These are phyloP conservation scores for Diaporthe sp. DNA, from an alignment of 2,329 filamentous ascomycete genomes.

Conservation along the genomic window DNA sequence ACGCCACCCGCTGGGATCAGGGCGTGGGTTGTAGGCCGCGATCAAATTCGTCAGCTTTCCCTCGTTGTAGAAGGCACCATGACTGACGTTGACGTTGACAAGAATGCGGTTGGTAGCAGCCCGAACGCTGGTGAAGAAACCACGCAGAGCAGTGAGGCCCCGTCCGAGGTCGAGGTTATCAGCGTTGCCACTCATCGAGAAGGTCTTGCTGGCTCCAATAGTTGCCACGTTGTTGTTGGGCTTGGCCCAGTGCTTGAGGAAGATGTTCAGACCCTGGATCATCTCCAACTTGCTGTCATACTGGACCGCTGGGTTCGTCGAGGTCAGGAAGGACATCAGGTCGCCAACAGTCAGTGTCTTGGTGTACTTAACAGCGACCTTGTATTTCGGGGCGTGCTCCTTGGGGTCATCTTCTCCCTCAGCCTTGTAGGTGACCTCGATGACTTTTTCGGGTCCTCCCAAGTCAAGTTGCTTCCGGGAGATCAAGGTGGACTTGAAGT, in stretches of 20 bases:
- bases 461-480: slow-evolving; percentile 39
- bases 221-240: slow-evolving; percentile 38
- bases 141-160: slow-evolving; percentile 45
- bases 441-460: slow-evolving; percentile 8
- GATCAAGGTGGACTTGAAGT: slow-evolving; percentile 48
- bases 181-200: slow-evolving; percentile 35
- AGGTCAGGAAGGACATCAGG: slow-evolving; percentile 43
- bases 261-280: slow-evolving; percentile 80
- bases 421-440: slow-evolving; percentile 40
- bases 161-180: slow-evolving; percentile 39
- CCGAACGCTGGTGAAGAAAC: slow-evolving; percentile 48
- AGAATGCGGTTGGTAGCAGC: slow-evolving; percentile 47
- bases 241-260: slow-evolving; percentile 56
- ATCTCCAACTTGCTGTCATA: slow-evolving; percentile 50
- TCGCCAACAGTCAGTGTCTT: slow-evolving; percentile 40
- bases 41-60: slow-evolving; percentile 38
- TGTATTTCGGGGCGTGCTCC: slow-evolving; percentile 36
- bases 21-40: slow-evolving; percentile 33
- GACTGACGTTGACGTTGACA: slow-evolving; percentile 49
- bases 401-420: slow-evolving; percentile 45
- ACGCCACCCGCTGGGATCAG: slow-evolving; percentile 20
- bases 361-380: slow-evolving; percentile 39
- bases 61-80: slow-evolving; percentile 47
- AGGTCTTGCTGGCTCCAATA: slow-evolving; percentile 45
- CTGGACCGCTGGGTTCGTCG: slow-evolving; percentile 37